A percentile compares a stretch with the other conserved stretches of the same genome.
Evolutionary conservation across 2,329 filamentous ascomycete species (phyloP).

Genomic region (Falciphora oryzae): DNA sequence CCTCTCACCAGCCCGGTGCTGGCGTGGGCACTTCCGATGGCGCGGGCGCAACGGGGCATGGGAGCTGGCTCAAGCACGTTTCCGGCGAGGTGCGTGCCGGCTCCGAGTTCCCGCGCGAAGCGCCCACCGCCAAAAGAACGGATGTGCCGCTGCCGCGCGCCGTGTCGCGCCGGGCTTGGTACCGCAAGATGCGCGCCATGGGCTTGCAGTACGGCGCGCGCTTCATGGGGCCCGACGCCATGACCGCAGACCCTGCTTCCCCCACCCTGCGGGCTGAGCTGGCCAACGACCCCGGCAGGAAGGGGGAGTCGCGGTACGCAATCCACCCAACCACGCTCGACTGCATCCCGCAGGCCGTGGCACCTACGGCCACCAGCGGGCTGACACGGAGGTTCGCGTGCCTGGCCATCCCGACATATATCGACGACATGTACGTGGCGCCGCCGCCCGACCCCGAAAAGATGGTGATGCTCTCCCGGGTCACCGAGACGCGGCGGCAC

Average conservation of each 20-base stretch:
- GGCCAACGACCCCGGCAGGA: background rate
- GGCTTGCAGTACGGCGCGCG: slow-evolving; percentile 14
- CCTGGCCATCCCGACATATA: slow-evolving; percentile 12
- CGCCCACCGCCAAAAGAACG: background rate
- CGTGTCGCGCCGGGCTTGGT: background rate
- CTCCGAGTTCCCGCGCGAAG: background rate
- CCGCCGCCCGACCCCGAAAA: background rate
- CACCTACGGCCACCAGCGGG: slow-evolving; percentile 8
- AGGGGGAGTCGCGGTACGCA: slow-evolving; percentile 13
- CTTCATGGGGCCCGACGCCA: slow-evolving; percentile 11
- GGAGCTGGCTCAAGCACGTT: slow-evolving; percentile 4
- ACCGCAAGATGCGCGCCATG: background rate
- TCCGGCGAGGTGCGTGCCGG: slow-evolving; percentile 1
- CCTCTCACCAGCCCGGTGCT: background rate
- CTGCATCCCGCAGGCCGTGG: background rate
- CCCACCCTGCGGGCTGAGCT: background rate
- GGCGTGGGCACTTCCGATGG: background rate
- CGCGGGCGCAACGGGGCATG: background rate
- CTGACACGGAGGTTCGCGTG: slow-evolving; percentile 8
- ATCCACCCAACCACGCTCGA: slow-evolving; percentile 27
- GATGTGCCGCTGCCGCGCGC: background rate
- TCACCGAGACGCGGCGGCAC: background rate
- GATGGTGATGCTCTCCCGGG: background rate
- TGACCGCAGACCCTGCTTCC: slow-evolving; percentile 1
- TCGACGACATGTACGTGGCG: slow-evolving; percentile 13